Evolutionary conservation across 306 rosid genomes (phyloP).

Genomic region (Rosa persica): DNA sequence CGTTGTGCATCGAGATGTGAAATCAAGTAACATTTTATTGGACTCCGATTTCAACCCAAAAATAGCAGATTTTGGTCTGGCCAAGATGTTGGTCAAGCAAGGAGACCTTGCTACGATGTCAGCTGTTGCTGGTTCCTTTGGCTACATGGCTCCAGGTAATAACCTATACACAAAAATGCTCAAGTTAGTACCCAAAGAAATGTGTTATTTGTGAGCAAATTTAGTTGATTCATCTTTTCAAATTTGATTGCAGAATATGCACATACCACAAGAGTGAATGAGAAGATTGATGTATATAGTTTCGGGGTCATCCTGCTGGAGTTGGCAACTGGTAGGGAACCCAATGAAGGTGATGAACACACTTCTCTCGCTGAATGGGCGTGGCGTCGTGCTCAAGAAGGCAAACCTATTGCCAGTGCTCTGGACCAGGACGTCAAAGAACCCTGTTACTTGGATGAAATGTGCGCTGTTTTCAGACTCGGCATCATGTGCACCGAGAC

Average conservation of each 20-base stretch:
- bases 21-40: constrained; percentile 74
- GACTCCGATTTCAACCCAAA: constrained; percentile 72
- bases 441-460: constrained; percentile 43
- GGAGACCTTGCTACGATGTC: constrained; percentile 81
- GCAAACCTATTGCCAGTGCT: constrained; percentile 39
- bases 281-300: constrained; percentile 77
- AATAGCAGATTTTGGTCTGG: constrained; percentile 88
- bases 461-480: constrained; percentile 56
- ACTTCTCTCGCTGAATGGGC: constrained; percentile 76
- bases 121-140: constrained; percentile 75
- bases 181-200: not conserved
- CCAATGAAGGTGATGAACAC: constrained; percentile 54
- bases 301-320: constrained; percentile 78
- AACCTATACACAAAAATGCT: not conserved
- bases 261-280: constrained; percentile 55
- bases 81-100: constrained; percentile 59
- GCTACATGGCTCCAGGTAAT: constrained; percentile 95
- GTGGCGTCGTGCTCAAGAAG: constrained; percentile 39
- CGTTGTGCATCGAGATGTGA: constrained; percentile 72
- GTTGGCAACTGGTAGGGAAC: constrained; percentile 65
- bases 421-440: constrained; percentile 62
- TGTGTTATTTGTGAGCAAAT: not conserved
- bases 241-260: constrained; percentile 55
- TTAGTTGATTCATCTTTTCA: not conserved
- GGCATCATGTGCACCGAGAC: constrained; percentile 58